Percentiles rank a stretch among this genome's conserved stretches.
These are phyloP conservation scores for Sporopachydermia quercuum DNA, from an alignment of 805 yeast genomes.

Conservation along the genomic window DNA sequence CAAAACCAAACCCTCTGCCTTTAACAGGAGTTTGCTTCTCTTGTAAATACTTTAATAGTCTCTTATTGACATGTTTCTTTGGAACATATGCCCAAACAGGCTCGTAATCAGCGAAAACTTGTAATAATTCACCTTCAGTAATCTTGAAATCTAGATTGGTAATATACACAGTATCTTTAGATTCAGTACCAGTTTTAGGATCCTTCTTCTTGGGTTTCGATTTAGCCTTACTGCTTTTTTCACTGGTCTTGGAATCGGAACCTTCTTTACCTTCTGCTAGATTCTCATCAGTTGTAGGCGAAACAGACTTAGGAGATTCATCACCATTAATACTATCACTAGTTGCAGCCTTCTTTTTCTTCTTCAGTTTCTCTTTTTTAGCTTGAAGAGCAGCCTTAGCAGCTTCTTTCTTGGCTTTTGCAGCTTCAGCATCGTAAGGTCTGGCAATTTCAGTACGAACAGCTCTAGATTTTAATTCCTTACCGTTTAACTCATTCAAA, in stretches of 20 bases:
- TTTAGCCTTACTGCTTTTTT: background rate
- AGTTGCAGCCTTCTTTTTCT: background rate
- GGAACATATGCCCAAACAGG: conserved; percentile 52
- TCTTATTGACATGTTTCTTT: conserved; percentile 29
- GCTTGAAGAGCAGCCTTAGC: conserved; percentile 1
- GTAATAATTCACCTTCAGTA: conserved; percentile 29
- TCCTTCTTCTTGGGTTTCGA: conserved; percentile 6
- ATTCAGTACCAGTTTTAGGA: conserved; percentile 35
- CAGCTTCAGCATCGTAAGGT: conserved; percentile 1
- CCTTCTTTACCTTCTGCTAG: no score
- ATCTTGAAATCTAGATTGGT: conserved; percentile 42
- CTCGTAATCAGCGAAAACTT: conserved; percentile 27
- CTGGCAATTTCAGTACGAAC: conserved; percentile 1
- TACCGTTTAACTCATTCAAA: conserved; percentile 16
- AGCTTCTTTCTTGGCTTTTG: background rate
- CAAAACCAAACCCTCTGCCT: conserved; percentile 51
- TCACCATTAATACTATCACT: no score
- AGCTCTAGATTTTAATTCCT: conserved; percentile 18
- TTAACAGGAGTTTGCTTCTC: conserved; percentile 33
- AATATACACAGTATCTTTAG: conserved; percentile 45
- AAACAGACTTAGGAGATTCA: no score
- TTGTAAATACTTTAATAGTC: conserved; percentile 27
- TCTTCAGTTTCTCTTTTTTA: background rate
- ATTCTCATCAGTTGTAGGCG: background rate
- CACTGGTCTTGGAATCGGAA: background rate